Conservation (phyloP, 805 yeast genomes). For the Blastobotrys parvus region DNA sequence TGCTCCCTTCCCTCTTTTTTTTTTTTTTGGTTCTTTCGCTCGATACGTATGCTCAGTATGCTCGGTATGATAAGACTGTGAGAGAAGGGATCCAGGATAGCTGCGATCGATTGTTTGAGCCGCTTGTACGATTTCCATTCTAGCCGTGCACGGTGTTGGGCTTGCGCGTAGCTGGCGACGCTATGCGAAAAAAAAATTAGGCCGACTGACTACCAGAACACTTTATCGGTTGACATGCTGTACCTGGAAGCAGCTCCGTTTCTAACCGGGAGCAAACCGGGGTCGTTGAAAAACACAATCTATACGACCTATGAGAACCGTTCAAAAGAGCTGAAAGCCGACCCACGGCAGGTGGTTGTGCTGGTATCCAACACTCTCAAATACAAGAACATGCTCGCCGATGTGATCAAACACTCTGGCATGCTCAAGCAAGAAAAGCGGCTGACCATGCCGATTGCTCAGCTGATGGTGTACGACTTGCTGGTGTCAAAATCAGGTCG, state of each 20-base stretch:
- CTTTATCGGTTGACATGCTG: too few relatives aligned
- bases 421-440: slow-evolving; percentile 45
- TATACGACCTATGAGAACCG: slow-evolving; percentile 33
- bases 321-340: slow-evolving; percentile 41
- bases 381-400: slow-evolving; percentile 55
- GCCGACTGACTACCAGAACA: too few relatives aligned
- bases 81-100: too few relatives aligned
- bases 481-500: slow-evolving; percentile 67
- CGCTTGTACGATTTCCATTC: too few relatives aligned
- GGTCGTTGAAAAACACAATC: slow-evolving; percentile 47
- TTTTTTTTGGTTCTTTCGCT: too few relatives aligned
- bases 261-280: slow-evolving; percentile 36
- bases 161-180: too few relatives aligned
- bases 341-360: slow-evolving; percentile 85
- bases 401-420: slow-evolving; percentile 58
- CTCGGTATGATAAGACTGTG: too few relatives aligned
- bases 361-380: slow-evolving; percentile 69
- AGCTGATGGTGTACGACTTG: slow-evolving; percentile 73
- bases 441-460: slow-evolving; percentile 33
- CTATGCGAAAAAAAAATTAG: too few relatives aligned
- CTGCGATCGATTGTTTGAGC: too few relatives aligned
- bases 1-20: too few relatives aligned
- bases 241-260: slow-evolving; percentile 39
- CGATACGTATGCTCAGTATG: too few relatives aligned
- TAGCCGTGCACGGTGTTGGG: too few relatives aligned